Base-by-base conservation (phyloP, 495 filamentous ascomycete species). In the Neurospora tetrasperma region DNA sequence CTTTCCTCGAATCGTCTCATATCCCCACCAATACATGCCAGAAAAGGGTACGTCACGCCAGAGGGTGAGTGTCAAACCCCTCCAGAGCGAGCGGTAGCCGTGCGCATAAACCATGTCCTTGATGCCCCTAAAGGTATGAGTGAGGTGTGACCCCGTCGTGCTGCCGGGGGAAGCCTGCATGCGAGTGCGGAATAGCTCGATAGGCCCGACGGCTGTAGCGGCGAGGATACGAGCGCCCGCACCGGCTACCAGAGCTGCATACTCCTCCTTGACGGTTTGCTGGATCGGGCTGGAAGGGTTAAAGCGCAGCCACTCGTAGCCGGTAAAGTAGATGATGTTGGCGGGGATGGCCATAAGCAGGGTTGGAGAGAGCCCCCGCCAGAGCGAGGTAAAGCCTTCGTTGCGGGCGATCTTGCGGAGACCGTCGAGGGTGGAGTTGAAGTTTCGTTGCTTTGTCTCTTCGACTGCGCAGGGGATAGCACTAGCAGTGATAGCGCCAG, bases 41-140 rank as follows among this genome's bases (percentile, higher is more conserved):
- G 95, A 98, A 78, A 99, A 99, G 1, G 96, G 96, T 0, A 98
- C 96, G 79, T 99, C 96, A 40, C 96, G 87, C 96, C 96, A 99
- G 77, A 99, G 88, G 0, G 95, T 98, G 41, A 99, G 85, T 0
- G 91, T 93, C 71, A 99, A 82, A 0, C 96, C 96, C n/a, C 96
- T 86, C 96, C 96, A 99, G 0, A 99, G 87, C 2, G 94, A 92
- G 10, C 85, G 85, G 73, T 94, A 92, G 7, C 96, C 96, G 70
- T 92, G 86, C 0, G 79, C 81, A 9, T 85, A 82, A 0, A 97
- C 93, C 94, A 98, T 95, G 42, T 92, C 88, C 72, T 87, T 83
- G 9, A 98, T 78, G 6, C 92, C 92, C 62, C 87, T 79, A 62
- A 97, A 81, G 0, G 96, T 98, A 39, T 90, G 87, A 40, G 88